Conservation (phyloP, 345 rosid species). For the Eucalyptus curtisii region DNA sequence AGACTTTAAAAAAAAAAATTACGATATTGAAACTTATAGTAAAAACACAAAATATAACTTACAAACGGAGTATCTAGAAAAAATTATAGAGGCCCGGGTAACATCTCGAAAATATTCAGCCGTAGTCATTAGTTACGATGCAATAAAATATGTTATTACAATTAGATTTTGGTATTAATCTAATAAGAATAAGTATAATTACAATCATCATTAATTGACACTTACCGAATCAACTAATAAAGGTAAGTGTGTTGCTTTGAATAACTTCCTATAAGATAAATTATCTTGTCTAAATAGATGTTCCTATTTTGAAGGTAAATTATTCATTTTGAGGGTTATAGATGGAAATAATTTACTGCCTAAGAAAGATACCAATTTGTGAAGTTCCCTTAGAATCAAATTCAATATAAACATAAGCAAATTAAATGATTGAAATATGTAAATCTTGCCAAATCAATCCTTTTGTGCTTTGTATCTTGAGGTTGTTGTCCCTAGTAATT, state of each 20-base stretch:
- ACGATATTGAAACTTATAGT: neutral
- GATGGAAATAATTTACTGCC: neutral
- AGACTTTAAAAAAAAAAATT: neutral
- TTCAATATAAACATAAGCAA: neutral
- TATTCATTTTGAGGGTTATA: neutral
- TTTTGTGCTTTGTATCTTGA: neutral
- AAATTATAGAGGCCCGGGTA: neutral
- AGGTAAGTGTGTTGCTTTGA: neutral
- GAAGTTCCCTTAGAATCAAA: neutral
- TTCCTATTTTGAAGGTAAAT: neutral
- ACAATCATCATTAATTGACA: neutral
- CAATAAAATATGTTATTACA: neutral
- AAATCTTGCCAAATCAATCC: neutral
- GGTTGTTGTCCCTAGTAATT: neutral
- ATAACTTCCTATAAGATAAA: neutral
- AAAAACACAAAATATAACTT: neutral
- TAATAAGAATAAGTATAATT: neutral
- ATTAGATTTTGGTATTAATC: neutral
- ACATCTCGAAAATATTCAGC: neutral
- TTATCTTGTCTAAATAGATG: neutral
- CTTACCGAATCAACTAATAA: neutral
- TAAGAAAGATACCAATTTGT: neutral
- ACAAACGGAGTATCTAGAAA: neutral
- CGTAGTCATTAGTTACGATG: neutral
- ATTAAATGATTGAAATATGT: neutral